Percentiles rank a stretch among this genome's conserved stretches.
Conservation (phyloP, 257 asterid genomes). For the Rhazya stricta region DNA sequence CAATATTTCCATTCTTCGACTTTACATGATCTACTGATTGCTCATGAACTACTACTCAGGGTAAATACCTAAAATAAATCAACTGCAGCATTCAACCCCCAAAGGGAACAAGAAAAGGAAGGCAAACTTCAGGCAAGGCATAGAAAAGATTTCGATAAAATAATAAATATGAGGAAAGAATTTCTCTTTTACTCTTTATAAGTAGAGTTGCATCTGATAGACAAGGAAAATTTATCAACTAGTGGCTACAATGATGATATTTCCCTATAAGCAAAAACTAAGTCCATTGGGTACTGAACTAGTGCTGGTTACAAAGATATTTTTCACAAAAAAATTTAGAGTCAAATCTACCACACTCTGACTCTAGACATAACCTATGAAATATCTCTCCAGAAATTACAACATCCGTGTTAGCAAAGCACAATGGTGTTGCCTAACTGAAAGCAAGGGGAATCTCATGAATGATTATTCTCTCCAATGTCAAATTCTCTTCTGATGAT, state of each 20-base stretch:
- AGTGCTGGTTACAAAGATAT: not conserved
- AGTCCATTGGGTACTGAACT: not conserved
- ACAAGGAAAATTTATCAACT: not conserved
- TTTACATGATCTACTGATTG: no score
- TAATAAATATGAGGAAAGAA: not conserved
- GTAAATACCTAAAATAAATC: no score
- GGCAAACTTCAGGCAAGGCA: not conserved
- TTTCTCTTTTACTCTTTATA: not conserved
- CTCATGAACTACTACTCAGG: no score
- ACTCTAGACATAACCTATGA: not conserved
- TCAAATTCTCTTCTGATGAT: constrained; percentile 55
- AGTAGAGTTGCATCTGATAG: not conserved
- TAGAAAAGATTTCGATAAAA: not conserved
- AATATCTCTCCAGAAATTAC: not conserved
- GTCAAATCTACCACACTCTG: not conserved
- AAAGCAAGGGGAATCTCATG: not conserved
- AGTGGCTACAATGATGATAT: not conserved
- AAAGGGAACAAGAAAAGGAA: not conserved
- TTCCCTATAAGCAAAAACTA: not conserved
- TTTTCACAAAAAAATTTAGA: not conserved
- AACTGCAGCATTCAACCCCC: no score
- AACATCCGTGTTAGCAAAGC: not conserved
- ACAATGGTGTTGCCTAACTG: not conserved
- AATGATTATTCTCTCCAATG: constrained; percentile 14
- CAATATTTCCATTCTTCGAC: no score